Evolutionary conservation across 225 moss, liverwort and hornwort genomes (phyloP), one percentile per base, ranked within the genome.

Genomic region (Sphagnum contortum): DNA sequence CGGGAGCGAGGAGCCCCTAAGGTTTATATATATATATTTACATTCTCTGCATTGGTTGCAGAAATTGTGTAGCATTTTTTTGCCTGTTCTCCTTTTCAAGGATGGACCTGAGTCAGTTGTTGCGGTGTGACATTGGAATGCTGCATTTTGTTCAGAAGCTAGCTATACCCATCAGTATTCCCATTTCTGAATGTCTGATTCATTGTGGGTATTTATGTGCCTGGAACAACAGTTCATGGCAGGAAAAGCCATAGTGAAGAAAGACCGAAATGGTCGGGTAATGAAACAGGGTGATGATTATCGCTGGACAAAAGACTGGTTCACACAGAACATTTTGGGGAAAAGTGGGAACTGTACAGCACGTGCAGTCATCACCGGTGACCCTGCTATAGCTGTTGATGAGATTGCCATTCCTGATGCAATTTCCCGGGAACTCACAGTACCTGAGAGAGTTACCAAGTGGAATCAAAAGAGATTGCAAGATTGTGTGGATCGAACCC

Each of bases 391-490:
- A 57, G 48, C 46, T 50, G 83, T 94, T 47, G 87, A 72, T 47
- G 88, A 91, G 62, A 86, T 91, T 61, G 87, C 83, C 57, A 74
- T 94, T 56, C 94, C 94, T 2, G 68, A 80, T 69, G 85, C 78
- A 67, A 65, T 94, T 52, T 83, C 88, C 8, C 72, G 66, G 14
- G 74, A 74, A 45, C 68, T 94, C 66, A 94, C 94, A 3, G 51
- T 89, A 50, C 78, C 87, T 4, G 94, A 88, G 68, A 79, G 71
- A 66, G 83, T 84, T 0, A 86, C 80, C 60, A 50, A 5, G 3
- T 61, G 75, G 62, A 94, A 91, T 64, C 66, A 74, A 9, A 47
- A 62, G 10, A 85, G 66, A 14, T 75, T 87, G 77, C 84, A 84
- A 57, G 81, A 81, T 49, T 66, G 71, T 50, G 78, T 94, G 4